Evolutionary conservation across 371 early-diverging fungal genomes (phyloP), one percentile per base, ranked within the genome.

Genomic region (Zychaea mexicana): DNA sequence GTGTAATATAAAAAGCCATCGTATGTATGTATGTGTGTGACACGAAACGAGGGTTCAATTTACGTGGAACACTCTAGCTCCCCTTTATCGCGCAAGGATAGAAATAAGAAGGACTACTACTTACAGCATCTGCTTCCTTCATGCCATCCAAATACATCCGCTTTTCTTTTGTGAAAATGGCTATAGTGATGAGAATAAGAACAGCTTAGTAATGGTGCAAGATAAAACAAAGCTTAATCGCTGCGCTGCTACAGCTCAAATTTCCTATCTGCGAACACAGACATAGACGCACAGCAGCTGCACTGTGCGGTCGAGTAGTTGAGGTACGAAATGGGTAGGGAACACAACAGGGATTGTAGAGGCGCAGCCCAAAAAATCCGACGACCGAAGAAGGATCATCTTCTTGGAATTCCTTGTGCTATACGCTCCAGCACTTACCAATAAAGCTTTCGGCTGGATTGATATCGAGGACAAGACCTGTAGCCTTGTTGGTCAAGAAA

Each of bases 401-500:
- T 45, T 45, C 6, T 45, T 45, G 45, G 45, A 33, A 17, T 59
- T 67, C 62, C 42, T 66, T 66, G n/a, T 12, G 17, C 4, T 42
- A 4, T 1, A n/a, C n/a, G n/a, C n/a, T n/a, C n/a, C n/a, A n/a
- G n/a, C 7, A 55, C 47, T 52, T 71, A 78, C 79, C 73, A 45
- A 69, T 60, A 64, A 78, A 75, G 42, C 70, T 73, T 53, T 71
- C 72, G 9, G 79, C 71, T 22, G 56, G 61, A 30, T 76, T 68
- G 27, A 78, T 70, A 39, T 78, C 79, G 33, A 78, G 61, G 1
- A 78, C 76, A 8, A 75, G 64, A 52, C 76, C 79, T 1, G 68
- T 64, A 2, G 60, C 46, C 53, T 78, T 78, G 70, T 78, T 78
- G 27, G 79, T 78, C 45, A 78, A 67, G n/a, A 75, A 73, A 27